phyloP scores from a whole-genome alignment of 2,329 filamentous ascomycete genomes.

The Fusarium vanettenii region DNA sequence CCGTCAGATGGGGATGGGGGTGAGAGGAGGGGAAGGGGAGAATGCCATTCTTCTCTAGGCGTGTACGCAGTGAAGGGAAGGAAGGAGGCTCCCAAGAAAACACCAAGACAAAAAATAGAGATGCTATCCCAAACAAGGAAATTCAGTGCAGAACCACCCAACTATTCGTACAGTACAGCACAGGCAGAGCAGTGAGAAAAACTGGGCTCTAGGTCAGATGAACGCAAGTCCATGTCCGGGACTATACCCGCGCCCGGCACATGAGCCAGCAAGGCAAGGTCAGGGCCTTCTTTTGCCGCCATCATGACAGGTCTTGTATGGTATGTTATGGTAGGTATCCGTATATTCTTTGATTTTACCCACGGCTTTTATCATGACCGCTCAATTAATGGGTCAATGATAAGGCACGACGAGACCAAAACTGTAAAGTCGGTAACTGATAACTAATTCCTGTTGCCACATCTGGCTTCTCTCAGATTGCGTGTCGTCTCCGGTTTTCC shows the following conservation, averaged over 20 bases:
- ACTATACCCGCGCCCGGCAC: conserved; percentile 17
- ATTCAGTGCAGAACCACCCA: background rate
- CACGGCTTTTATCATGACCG: background rate
- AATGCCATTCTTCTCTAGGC: conserved; percentile 10
- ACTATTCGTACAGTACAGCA: background rate
- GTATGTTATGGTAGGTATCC: background rate
- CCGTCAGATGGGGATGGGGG: background rate
- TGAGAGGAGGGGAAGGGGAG: background rate
- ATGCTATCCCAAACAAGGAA: conserved; percentile 3
- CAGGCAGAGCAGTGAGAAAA: background rate
- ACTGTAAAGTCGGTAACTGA: background rate
- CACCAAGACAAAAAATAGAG: background rate
- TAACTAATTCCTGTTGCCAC: background rate
- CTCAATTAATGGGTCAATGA: background rate
- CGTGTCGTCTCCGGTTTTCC: conserved; percentile 1
- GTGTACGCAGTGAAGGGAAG: conserved; percentile 29
- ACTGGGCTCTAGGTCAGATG: conserved; percentile 28
- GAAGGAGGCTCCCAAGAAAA: background rate
- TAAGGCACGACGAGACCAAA: background rate
- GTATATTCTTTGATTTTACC: background rate
- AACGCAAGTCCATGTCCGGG: conserved; percentile 30
- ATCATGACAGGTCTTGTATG: background rate
- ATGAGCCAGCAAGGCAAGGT: conserved; percentile 3
- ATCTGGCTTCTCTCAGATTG: background rate
- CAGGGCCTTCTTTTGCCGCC: background rate